Conservation (phyloP, 73 alveolate species). For the Paramecium pentaurelia region DNA sequence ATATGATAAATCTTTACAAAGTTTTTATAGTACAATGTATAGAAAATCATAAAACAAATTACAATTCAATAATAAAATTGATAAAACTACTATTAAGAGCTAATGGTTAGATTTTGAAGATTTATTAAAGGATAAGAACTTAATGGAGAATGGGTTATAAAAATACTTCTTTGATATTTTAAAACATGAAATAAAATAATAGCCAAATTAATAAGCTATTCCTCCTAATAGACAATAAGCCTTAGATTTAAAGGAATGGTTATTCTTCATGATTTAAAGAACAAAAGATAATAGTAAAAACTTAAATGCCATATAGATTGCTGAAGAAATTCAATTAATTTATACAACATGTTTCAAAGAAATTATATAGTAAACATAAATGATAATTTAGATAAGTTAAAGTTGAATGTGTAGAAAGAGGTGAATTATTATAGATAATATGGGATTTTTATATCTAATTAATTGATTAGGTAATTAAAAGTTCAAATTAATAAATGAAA, state of each 20-base stretch:
- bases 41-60: not conserved
- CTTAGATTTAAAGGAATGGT: not conserved
- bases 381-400: not conserved
- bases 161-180: not conserved
- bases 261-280: not conserved
- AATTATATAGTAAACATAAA: not conserved
- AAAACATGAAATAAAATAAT: not conserved
- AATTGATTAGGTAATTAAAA: not conserved
- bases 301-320: not conserved
- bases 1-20: not conserved
- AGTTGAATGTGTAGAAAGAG: slow-evolving; percentile 5
- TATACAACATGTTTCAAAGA: not conserved
- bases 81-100: not conserved
- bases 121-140: not conserved
- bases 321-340: slow-evolving; percentile 11
- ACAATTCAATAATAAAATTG: not conserved
- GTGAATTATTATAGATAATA: not conserved
- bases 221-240: not conserved
- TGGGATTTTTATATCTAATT: not conserved
- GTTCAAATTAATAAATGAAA: not conserved
- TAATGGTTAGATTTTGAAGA: not conserved
- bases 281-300: not conserved
- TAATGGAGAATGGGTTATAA: not conserved
- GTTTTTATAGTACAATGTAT: slow-evolving; percentile 2
- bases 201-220: not conserved